Conservation (phyloP, 2,329 filamentous ascomycete species). For the Fusarium lateritium region DNA sequence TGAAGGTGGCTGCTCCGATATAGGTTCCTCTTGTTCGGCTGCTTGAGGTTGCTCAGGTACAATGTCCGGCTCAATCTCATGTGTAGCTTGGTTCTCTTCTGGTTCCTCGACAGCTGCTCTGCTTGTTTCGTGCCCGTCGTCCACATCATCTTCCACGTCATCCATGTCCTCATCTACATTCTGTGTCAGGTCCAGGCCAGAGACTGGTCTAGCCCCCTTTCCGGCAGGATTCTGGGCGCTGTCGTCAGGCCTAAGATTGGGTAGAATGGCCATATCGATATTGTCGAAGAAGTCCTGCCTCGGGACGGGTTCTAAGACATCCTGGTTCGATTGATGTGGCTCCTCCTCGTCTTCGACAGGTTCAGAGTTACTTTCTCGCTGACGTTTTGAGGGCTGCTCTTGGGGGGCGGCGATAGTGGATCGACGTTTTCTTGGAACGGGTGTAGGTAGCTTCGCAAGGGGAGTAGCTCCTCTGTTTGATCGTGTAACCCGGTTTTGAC, state of each 20-base stretch:
- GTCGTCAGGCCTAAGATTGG: neutral
- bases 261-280: constrained; percentile 33
- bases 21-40: neutral
- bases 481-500: constrained; percentile 23
- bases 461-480: constrained; percentile 9
- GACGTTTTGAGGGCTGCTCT: constrained; percentile 16
- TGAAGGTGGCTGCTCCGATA: neutral
- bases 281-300: constrained; percentile 18
- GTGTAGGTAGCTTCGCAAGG: neutral
- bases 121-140: neutral
- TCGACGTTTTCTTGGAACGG: constrained; percentile 29
- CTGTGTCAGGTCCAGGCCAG: neutral
- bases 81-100: neutral
- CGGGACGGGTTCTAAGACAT: neutral
- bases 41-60: neutral
- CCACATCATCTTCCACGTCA: neutral
- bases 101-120: neutral
- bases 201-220: neutral
- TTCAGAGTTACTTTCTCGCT: constrained; percentile 2
- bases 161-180: neutral
- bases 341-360: neutral
- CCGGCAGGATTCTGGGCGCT: neutral
- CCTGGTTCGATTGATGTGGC: constrained; percentile 1
- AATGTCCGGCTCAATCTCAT: neutral
- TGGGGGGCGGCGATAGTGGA: neutral